Evolutionary conservation across 2,329 filamentous ascomycete genomes (phyloP).

Genomic region (Trichoderma citrinoviride): DNA sequence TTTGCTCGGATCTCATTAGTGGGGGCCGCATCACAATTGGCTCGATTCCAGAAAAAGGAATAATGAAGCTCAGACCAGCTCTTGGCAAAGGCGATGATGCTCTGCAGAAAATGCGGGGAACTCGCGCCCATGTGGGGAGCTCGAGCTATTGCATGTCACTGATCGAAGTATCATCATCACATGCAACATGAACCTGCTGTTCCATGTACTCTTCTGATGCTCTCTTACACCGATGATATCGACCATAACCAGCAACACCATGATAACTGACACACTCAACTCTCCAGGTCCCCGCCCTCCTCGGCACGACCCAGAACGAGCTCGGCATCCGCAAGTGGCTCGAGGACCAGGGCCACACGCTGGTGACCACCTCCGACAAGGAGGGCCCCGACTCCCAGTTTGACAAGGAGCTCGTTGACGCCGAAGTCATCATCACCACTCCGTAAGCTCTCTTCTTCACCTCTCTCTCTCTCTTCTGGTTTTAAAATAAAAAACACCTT

Average conservation of each 20-base stretch:
- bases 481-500: no score
- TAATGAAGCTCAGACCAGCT: not conserved
- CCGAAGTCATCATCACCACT: conserved; percentile 98
- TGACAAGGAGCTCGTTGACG: conserved; percentile 92
- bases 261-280: not conserved
- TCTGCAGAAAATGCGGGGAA: conserved; percentile 1
- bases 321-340: conserved; percentile 97
- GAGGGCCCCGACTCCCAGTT: conserved; percentile 91
- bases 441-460: conserved; percentile 55
- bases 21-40: not conserved
- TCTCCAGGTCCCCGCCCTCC: conserved; percentile 67
- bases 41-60: not conserved
- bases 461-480: no score
- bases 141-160: no score
- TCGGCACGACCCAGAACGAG: conserved; percentile 98
- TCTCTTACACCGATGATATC: no score
- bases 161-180: no score
- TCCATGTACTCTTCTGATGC: not conserved
- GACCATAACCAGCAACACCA: not conserved
- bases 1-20: not conserved
- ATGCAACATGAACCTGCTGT: no score
- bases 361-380: conserved; percentile 97
- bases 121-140: not conserved
- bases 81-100: no score
- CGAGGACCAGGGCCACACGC: conserved; percentile 92